phyloP scores from a whole-genome alignment of 108 stramenopile species.

The Cyclotella distinguenda region DNA sequence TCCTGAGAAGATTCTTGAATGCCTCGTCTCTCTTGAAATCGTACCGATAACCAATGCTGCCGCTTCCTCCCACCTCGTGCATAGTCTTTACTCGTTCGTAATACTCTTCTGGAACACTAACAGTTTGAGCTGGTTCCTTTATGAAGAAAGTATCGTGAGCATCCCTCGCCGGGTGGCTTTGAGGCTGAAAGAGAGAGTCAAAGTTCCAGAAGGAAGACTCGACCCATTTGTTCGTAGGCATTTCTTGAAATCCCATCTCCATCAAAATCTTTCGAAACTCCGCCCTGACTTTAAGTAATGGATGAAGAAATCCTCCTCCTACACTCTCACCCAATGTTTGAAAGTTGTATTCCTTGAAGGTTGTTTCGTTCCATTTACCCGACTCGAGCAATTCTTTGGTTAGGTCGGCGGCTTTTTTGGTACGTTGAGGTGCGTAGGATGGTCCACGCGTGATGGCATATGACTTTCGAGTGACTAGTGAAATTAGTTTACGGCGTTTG shows the following conservation, averaged over 20 bases:
- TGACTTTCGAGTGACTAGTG: conserved; percentile 83
- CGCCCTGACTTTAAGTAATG: conserved; percentile 94
- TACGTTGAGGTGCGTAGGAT: conserved; percentile 77
- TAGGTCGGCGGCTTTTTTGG: conserved; percentile 93
- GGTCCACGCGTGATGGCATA: conserved; percentile 84
- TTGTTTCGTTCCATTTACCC: conserved; percentile 86
- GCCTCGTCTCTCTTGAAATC: conserved; percentile 95
- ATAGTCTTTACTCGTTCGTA: conserved; percentile 96
- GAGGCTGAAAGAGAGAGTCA: conserved; percentile 99
- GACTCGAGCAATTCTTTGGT: conserved; percentile 97
- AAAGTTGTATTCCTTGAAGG: conserved; percentile 98
- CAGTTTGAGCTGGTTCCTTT: conserved; percentile 87
- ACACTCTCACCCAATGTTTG: conserved; percentile 88
- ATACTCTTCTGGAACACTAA: conserved; percentile 93
- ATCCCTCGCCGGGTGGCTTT: conserved; percentile 99
- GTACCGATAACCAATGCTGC: conserved; percentile 96
- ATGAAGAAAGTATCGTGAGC: conserved; percentile 99
- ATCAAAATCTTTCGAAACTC: conserved; percentile 96
- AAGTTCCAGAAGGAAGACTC: conserved; percentile 99
- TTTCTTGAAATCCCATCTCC: conserved; percentile 99
- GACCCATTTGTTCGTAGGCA: conserved; percentile 99
- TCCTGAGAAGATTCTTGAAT: conserved; percentile 95
- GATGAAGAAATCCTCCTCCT: conserved; percentile 95
- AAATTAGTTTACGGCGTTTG: conserved; percentile 69
- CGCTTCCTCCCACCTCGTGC: conserved; percentile 95